Evolutionary conservation across 805 yeast genomes (phyloP).

Genomic region (Starmerella asiatica): DNA sequence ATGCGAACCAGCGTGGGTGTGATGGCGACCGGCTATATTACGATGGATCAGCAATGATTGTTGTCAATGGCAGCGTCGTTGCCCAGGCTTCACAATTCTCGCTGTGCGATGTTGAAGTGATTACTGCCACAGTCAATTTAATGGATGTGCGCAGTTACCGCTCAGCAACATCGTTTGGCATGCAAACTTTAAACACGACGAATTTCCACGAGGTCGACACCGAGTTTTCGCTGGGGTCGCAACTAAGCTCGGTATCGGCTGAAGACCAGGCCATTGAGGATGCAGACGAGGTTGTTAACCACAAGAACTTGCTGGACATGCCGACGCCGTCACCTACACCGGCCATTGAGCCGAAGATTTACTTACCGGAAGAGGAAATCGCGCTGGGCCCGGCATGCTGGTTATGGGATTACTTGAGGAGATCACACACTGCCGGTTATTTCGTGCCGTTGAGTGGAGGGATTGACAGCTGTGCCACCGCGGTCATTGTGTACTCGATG

Average conservation of each 20-base stretch:
- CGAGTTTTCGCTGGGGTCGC: slow-evolving; percentile 1
- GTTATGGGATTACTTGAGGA: slow-evolving; percentile 95
- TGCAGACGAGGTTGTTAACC: slow-evolving; percentile 2
- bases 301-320: slow-evolving; percentile 3
- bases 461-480: slow-evolving; percentile 95
- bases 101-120: slow-evolving; percentile 80
- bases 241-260: neutral
- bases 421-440: slow-evolving; percentile 82
- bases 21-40: slow-evolving; percentile 95
- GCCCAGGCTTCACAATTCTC: slow-evolving; percentile 92
- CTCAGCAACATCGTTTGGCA: slow-evolving; percentile 53
- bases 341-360: slow-evolving; percentile 42
- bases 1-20: slow-evolving; percentile 93
- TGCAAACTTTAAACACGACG: slow-evolving; percentile 37
- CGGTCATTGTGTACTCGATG: slow-evolving; percentile 89
- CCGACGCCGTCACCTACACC: slow-evolving; percentile 35
- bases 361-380: slow-evolving; percentile 86
- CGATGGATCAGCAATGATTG: slow-evolving; percentile 93
- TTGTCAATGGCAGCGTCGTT: slow-evolving; percentile 78
- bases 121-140: slow-evolving; percentile 86
- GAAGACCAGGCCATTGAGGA: neutral
- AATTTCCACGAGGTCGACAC: slow-evolving; percentile 20
- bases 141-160: slow-evolving; percentile 83
- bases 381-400: slow-evolving; percentile 99
- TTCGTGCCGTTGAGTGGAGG: slow-evolving; percentile 95